A percentile compares a stretch with the other conserved stretches of the same genome.
Conservation (phyloP, 306 rosid species). For the Datisca glomerata region DNA sequence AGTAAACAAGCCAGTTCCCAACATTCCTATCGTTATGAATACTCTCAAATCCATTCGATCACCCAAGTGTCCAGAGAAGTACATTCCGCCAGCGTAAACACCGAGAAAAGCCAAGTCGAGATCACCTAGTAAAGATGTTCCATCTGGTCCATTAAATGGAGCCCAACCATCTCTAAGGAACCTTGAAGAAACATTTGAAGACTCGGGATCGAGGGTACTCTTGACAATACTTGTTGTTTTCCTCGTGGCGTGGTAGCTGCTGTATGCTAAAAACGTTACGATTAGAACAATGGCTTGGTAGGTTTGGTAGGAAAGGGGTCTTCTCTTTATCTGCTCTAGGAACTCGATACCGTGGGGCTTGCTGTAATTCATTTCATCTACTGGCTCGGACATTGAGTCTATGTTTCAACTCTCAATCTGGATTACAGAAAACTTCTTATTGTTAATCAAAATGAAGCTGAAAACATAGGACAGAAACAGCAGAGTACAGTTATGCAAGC, state of each 20-base stretch:
- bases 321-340: slow-evolving; percentile 40
- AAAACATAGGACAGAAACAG: too few relatives aligned
- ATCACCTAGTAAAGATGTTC: slow-evolving; percentile 78
- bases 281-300: slow-evolving; percentile 73
- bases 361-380: slow-evolving; percentile 16
- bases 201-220: slow-evolving; percentile 83
- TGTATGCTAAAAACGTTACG: slow-evolving; percentile 75
- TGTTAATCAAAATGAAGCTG: too few relatives aligned
- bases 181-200: slow-evolving; percentile 26
- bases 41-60: slow-evolving; percentile 70
- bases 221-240: slow-evolving; percentile 91
- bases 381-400: slow-evolving; percentile 40
- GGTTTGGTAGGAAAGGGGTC: slow-evolving; percentile 62
- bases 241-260: slow-evolving; percentile 84
- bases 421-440: too few relatives aligned
- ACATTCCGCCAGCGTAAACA: slow-evolving; percentile 86
- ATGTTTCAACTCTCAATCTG: slow-evolving; percentile 21
- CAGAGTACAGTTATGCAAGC: too few relatives aligned
- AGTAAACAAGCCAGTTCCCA: slow-evolving; percentile 88
- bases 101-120: slow-evolving; percentile 90
- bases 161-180: slow-evolving; percentile 71
- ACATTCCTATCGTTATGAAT: slow-evolving; percentile 77
- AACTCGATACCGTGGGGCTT: slow-evolving; percentile 55
- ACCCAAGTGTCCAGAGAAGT: slow-evolving; percentile 84
- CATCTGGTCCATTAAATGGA: slow-evolving; percentile 74